Evolutionary conservation across 306 rosid species (phyloP), one percentile per base, ranked within the genome.

Genomic region (Fragaria vesca): DNA sequence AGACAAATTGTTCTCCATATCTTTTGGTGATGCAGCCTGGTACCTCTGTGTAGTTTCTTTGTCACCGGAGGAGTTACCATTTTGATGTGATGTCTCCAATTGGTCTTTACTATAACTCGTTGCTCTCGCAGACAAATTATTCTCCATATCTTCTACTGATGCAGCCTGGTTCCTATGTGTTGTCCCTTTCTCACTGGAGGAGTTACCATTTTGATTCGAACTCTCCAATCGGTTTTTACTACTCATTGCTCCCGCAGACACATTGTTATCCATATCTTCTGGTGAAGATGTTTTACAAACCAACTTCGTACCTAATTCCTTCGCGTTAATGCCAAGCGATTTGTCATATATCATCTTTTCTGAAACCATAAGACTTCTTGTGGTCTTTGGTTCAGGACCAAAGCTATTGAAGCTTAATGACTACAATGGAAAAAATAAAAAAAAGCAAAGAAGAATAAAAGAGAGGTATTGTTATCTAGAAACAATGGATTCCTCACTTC

Each of bases 91-190:
- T 69, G 70, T 65, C 47, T 40, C 71, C 69, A 80, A 79, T 54
- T 74, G 71, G 57, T 81, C 84, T 51, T 21, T 28, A 28, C 13
- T 43, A 61, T 86, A 80, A 76, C 85, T 78, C 21, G 43, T 38
- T 69, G 80, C 78, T 78, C 80, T 83, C 51, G 51, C 86, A 66
- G 74, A 76, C 75, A 79, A 77, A 34, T 75, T 66, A 66, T 52
- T 52, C 24, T 52, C 24, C 57, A 52, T 52, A 52, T 52, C 58
- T 18, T 52, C 10, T 6, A 4, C 10, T 55, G 61, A 71, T 62
- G 98, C 98, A 71, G 97, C 97, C 73, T 12, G 81, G 78, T 84
- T 66, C 79, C 88, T 82, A 2, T 77, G 54, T 6, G 38, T 26
- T 2, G 36, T 12, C 11, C 66, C 66, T 60, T 26, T 60, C 79